phyloP scores from a whole-genome alignment of 345 rosid genomes.

The Excoecaria agallocha region DNA sequence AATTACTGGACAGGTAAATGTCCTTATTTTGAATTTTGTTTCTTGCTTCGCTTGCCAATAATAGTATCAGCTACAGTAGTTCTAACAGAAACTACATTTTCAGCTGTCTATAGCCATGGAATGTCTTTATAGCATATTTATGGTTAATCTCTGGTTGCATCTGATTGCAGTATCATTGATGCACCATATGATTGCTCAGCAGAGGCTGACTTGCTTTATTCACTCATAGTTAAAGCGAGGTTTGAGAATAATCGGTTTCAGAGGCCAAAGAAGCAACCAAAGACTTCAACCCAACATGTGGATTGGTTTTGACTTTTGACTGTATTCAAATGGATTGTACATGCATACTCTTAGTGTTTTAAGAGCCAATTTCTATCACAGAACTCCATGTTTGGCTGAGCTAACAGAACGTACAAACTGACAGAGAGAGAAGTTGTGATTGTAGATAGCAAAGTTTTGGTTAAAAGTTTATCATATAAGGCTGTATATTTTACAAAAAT shows the following conservation, averaged over 20 bases:
- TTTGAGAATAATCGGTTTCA: constrained; percentile 75
- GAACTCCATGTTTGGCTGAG: not conserved
- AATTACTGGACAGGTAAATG: constrained; percentile 68
- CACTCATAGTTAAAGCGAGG: constrained; percentile 69
- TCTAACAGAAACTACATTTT: not conserved
- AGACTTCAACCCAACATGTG: constrained; percentile 54
- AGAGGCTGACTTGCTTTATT: constrained; percentile 73
- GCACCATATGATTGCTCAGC: constrained; percentile 72
- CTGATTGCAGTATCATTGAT: constrained; percentile 49
- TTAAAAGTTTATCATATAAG: no score
- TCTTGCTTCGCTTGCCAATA: not conserved
- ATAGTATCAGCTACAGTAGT: not conserved
- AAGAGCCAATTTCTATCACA: not conserved
- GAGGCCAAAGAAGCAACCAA: constrained; percentile 77
- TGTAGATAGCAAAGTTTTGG: no score
- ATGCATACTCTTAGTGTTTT: not conserved
- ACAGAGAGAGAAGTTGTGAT: no score
- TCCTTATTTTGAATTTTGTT: not conserved
- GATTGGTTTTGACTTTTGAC: constrained; percentile 79
- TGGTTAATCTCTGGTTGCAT: not conserved
- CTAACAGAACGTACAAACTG: not conserved
- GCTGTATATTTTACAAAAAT: no score
- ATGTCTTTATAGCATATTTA: not conserved
- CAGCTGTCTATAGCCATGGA: not conserved
- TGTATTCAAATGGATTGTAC: not conserved